These are phyloP conservation scores for Psilocybe subaeruginosa DNA, from an alignment of 768 basidiomycete species.

Conservation along the genomic window DNA sequence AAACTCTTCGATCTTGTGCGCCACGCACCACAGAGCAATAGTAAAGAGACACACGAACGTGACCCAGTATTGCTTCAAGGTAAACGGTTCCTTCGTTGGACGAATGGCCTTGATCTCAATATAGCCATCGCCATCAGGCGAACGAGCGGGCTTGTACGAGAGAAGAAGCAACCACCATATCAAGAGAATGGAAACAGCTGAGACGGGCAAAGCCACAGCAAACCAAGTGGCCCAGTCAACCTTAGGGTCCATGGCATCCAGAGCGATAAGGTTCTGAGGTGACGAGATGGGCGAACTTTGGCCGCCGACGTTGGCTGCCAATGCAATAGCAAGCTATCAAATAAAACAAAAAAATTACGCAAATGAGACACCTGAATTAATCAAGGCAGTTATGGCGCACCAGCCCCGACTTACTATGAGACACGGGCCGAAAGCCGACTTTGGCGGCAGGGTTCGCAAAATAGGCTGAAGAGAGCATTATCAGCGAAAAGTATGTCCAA, in stretches of 20 bases:
- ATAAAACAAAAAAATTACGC: not conserved
- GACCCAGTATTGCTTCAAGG: slow-evolving; percentile 89
- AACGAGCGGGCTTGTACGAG: slow-evolving; percentile 75
- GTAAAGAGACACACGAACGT: slow-evolving; percentile 80
- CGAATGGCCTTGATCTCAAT: slow-evolving; percentile 86
- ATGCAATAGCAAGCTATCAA: slow-evolving; percentile 86
- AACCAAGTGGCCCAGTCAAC: slow-evolving; percentile 95
- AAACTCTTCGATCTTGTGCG: slow-evolving; percentile 69
- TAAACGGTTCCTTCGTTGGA: slow-evolving; percentile 82
- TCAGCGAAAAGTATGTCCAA: slow-evolving; percentile 5
- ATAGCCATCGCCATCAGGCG: slow-evolving; percentile 74
- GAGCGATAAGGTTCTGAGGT: slow-evolving; percentile 95
- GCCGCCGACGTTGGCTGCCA: slow-evolving; percentile 98
- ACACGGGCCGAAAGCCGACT: slow-evolving; percentile 85
- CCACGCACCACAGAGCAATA: slow-evolving; percentile 89
- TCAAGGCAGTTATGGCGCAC: not conserved
- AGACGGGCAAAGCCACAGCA: slow-evolving; percentile 90
- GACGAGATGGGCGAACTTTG: slow-evolving; percentile 98
- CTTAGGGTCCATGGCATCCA: slow-evolving; percentile 82
- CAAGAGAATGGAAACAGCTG: slow-evolving; percentile 78
- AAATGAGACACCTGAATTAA: not conserved
- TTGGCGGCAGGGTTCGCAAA: slow-evolving; percentile 85
- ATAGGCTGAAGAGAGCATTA: slow-evolving; percentile 70
- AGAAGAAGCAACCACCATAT: slow-evolving; percentile 91
- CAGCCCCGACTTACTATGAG: slow-evolving; percentile 72